Percentiles rank a stretch among this genome's conserved stretches.
These are phyloP conservation scores for Trichoderma atrobrunneum DNA, from an alignment of 2,329 filamentous ascomycete genomes.

Conservation along the genomic window DNA sequence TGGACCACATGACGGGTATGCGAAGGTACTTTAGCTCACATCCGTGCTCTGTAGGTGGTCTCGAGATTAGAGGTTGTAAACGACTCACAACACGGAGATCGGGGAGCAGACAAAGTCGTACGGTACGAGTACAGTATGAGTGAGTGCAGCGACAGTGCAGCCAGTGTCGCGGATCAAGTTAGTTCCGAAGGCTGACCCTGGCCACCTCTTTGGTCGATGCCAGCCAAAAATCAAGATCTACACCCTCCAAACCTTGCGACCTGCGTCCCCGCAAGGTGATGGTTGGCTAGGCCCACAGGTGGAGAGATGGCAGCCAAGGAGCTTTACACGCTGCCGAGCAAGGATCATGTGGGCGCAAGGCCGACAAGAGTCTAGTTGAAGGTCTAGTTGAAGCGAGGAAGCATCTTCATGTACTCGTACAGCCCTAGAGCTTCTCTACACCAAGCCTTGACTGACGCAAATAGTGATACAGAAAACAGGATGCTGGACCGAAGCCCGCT, in stretches of 20 bases:
- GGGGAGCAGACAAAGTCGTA: not conserved
- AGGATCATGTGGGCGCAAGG: slow-evolving; percentile 8
- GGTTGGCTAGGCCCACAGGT: not conserved
- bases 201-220: slow-evolving; percentile 31
- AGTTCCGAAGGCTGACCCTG: slow-evolving; percentile 12
- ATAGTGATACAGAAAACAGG: not conserved
- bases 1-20: not conserved
- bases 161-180: slow-evolving; percentile 20
- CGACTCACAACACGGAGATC: not conserved
- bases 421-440: not conserved
- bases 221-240: slow-evolving; percentile 36
- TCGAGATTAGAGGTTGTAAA: not conserved
- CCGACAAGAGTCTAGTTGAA: no score
- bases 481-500: not conserved
- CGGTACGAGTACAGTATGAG: not conserved
- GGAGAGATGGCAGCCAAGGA: not conserved
- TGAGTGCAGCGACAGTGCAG: not conserved
- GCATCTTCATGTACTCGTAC: not conserved
- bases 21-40: not conserved
- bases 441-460: not conserved
- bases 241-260: not conserved
- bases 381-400: not conserved
- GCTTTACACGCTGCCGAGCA: not conserved
- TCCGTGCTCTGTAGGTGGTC: not conserved
- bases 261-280: not conserved